Conservation (phyloP, 176 grass and related monocot genomes). For the Hyparrhenia diplandra region DNA sequence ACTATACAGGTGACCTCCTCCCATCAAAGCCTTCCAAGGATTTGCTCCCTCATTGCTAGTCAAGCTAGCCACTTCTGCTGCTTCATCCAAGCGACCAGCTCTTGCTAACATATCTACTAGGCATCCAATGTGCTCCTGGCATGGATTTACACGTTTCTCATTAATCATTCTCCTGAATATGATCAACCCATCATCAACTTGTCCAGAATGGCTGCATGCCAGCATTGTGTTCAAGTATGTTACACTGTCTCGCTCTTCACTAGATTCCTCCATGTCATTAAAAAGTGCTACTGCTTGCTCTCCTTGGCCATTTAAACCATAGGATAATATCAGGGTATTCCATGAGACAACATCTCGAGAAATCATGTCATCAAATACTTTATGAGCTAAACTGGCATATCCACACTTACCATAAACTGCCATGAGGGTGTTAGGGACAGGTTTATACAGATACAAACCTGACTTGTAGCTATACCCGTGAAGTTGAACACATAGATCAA, state of each 20-base stretch:
- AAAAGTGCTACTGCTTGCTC: slow-evolving; percentile 51
- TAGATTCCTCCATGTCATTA: slow-evolving; percentile 49
- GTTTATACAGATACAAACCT: slow-evolving; percentile 49
- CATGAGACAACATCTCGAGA: slow-evolving; percentile 46
- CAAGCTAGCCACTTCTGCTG: slow-evolving; percentile 38
- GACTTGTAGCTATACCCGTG: slow-evolving; percentile 60
- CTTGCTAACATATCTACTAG: slow-evolving; percentile 71
- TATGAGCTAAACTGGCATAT: slow-evolving; percentile 38
- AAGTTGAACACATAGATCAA: slow-evolving; percentile 55
- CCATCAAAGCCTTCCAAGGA: slow-evolving; percentile 69
- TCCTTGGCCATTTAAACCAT: slow-evolving; percentile 67
- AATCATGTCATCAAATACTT: slow-evolving; percentile 65
- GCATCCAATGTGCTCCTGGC: slow-evolving; percentile 58
- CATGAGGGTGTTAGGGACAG: slow-evolving; percentile 61
- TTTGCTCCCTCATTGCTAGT: slow-evolving; percentile 40
- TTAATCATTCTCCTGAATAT: slow-evolving; percentile 59
- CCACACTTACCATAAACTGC: slow-evolving; percentile 80
- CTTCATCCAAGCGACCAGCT: slow-evolving; percentile 63
- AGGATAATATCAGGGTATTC: slow-evolving; percentile 76
- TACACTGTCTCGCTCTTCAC: slow-evolving; percentile 41
- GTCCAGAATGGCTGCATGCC: slow-evolving; percentile 69
- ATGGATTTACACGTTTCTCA: slow-evolving; percentile 37
- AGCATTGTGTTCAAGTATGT: slow-evolving; percentile 69
- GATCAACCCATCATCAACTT: slow-evolving; percentile 49
- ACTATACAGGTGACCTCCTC: slow-evolving; percentile 52